Base-by-base conservation (phyloP, 352 stramenopile species). In the Pythium plurisporium region DNA sequence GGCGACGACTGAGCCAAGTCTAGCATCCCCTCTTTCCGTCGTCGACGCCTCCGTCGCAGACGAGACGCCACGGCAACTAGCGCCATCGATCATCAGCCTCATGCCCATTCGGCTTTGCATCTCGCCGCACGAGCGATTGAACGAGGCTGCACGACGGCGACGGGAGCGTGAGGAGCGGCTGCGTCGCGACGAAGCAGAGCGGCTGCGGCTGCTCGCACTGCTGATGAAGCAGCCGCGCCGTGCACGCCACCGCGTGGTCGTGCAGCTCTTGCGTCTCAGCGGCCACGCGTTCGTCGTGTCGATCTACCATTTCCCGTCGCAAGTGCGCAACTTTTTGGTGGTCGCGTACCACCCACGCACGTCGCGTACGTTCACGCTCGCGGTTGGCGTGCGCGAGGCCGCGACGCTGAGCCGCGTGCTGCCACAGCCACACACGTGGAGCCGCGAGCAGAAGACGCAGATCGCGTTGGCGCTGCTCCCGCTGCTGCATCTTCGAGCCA, bases 221-320 rank as follows among this genome's bases (percentile, higher is more conserved):
- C 54, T 91, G 10, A 45, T 80, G 20, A 69, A 70, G n/a, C 71
- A 77, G 26, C 70, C 80, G 0, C 57, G 66, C 5, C 78, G 80
- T 14, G 65, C 66, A 10, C 70, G 80, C 2, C 65, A 91, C 47
- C 78, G 76, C 26, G 44, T 88, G 1, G n/a, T 79, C 0, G 75
- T 66, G 17, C 64, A 73, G 47, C 42, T 42, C 15, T 34, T 70
- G 14, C 49, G 58, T 14, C 37, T 86, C 40, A 70, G 63, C n/a
- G 74, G 76, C 20, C 66, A 75, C 26, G 40, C 40, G 4, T 74
- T 87, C 27, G 70, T 75, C 47, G 56, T 91, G 11, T 86, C 80
- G 9, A 62, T 91, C 22, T 81, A 86, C 43, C 76, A 91, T 43
- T 78, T 75, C 33, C 78, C 80, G 2, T 45, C 64, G 11, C 80